A percentile compares a stretch with the other conserved stretches of the same genome.
Evolutionary conservation across 768 basidiomycete species (phyloP).

Genomic region (Rhodocollybia butyracea): DNA sequence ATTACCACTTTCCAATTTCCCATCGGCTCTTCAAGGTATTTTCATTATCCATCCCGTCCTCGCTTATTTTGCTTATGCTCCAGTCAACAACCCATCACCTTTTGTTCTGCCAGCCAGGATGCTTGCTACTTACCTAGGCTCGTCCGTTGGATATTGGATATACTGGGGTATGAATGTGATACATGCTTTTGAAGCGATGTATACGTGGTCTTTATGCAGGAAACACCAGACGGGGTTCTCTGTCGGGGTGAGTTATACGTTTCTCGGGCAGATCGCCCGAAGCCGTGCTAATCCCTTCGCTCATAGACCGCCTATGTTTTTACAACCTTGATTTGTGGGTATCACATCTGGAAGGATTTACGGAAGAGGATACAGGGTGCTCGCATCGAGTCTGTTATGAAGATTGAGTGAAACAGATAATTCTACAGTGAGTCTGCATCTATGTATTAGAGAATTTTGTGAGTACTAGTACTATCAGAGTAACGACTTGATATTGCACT

Average conservation of each 20-base stretch:
- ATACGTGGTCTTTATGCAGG: conserved; percentile 42
- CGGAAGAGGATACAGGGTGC: conserved; percentile 58
- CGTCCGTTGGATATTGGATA: conserved; percentile 25
- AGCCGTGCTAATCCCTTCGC: background rate
- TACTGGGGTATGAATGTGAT: background rate
- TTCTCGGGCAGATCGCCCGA: background rate
- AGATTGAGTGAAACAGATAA: conserved; percentile 36
- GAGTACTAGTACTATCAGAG: no score
- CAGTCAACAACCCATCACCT: conserved; percentile 21
- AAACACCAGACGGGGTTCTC: conserved; percentile 47
- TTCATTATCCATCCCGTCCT: conserved; percentile 26
- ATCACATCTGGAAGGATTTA: conserved; percentile 52
- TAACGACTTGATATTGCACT: no score
- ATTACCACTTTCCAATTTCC: conserved; percentile 56
- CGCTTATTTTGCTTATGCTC: conserved; percentile 25
- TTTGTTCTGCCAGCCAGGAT: conserved; percentile 30
- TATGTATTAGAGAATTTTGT: no score
- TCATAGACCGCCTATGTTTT: conserved; percentile 51
- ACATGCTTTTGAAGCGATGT: conserved; percentile 48
- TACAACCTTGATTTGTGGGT: conserved; percentile 50
- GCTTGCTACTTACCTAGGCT: conserved; percentile 25
- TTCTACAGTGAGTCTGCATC: no score
- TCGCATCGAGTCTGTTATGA: conserved; percentile 80
- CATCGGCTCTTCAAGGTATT: conserved; percentile 17
- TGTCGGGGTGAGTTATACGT: conserved; percentile 28